Evolutionary conservation across 2,329 filamentous ascomycete genomes (phyloP), one percentile per base, ranked within the genome.

Genomic region (Ascosphaera apis): DNA sequence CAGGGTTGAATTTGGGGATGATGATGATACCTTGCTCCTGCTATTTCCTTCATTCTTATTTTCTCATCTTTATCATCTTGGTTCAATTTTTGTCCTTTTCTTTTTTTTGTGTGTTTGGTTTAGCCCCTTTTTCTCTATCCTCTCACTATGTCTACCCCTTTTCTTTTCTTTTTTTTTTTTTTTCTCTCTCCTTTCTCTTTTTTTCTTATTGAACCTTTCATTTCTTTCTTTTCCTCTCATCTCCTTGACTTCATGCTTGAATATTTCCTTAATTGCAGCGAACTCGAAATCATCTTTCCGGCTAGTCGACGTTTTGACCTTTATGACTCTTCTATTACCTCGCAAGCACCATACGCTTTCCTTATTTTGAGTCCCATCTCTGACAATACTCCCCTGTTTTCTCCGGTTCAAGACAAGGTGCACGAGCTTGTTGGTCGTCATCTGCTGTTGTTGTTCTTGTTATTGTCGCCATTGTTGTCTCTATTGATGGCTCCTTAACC

Each of bases 111-210:
- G 30, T 18, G 31, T 17, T 34, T 6, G 23, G 23, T 34, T 36
- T 4, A 28, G n/a, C 23, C 23, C n/a, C 30, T 27, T 19, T 19
- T 15, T 15, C 11, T 23, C 15, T 8, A 18, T 25, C 17, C 17
- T 21, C 40, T 41, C 38, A 38, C 39, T 37, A 15, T 15, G n/a
- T 23, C 15, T 8, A 18, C 18, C 17, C 17, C 13, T 41, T 41
- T 38, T 38, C 39, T 37, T 36, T 40, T 43, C 37, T 43, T 37
- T 31, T 35, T 41, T 43, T 41, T 42, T 41, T 41, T 43, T 42
- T 33, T 41, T 38, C 42, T 9, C 9, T 4, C 19, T 9, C 19
- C 19, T 9, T 21, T 21, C 9, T 21, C 19, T 21, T 21, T 21
- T 9, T 4, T 21, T 21, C 19, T 9, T 21, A 4, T 21, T n/a